Conservation (phyloP, 345 rosid species). For the Brassica nigra region DNA sequence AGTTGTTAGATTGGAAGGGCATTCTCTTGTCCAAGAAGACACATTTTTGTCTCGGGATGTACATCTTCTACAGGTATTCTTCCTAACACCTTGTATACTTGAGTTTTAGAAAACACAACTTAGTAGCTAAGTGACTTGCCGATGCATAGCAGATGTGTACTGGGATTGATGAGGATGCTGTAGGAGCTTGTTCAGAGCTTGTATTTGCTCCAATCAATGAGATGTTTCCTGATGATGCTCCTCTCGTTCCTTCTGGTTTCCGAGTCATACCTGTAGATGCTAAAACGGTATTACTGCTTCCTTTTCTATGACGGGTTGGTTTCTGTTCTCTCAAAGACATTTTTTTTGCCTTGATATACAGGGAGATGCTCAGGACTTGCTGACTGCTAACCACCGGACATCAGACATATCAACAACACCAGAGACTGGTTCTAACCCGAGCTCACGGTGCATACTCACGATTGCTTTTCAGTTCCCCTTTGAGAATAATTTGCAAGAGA, state of each 20-base stretch:
- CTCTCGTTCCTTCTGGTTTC: constrained; percentile 94
- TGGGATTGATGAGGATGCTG: constrained; percentile 89
- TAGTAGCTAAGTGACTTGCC: background rate
- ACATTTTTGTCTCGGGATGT: constrained; percentile 86
- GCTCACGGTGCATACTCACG: constrained; percentile 77
- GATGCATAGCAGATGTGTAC: constrained; percentile 69
- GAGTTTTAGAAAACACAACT: background rate
- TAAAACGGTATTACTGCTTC: constrained; percentile 58
- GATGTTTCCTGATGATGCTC: constrained; percentile 98
- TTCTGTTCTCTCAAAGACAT: background rate
- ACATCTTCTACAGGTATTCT: constrained; percentile 87
- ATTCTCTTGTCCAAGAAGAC: constrained; percentile 87
- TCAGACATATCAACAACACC: constrained; percentile 81
- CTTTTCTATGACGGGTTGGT: background rate
- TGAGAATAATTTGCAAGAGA: constrained; percentile 82
- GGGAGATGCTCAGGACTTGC: constrained; percentile 63
- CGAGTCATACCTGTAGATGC: constrained; percentile 89
- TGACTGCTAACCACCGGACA: constrained; percentile 60
- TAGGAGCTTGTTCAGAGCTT: constrained; percentile 89
- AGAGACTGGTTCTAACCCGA: constrained; percentile 45
- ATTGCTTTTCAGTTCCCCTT: constrained; percentile 98
- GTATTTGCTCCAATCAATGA: constrained; percentile 97
- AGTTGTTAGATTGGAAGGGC: constrained; percentile 94
- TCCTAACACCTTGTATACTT: background rate
- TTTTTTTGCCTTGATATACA: constrained; percentile 32